These are phyloP conservation scores for Cutaneotrichosporon sp. DNA, from an alignment of 1,284 basidiomycete genomes.

Conservation along the genomic window DNA sequence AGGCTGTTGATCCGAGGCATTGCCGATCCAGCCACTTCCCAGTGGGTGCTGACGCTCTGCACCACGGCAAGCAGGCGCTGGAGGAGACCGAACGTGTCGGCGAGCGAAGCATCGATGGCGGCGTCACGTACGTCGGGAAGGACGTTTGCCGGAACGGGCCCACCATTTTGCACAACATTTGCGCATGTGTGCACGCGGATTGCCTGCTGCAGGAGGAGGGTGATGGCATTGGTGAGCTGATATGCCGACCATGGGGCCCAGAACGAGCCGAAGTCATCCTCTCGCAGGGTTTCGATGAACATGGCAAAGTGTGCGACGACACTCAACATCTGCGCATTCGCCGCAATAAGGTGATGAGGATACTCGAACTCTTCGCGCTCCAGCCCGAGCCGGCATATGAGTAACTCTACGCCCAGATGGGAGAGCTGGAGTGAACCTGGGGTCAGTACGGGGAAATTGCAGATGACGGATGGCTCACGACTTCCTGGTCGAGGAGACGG, in stretches of 20 bases:
- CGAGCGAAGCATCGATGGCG: background rate
- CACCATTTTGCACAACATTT: background rate
- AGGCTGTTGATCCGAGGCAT: slow-evolving; percentile 13
- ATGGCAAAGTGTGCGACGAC: slow-evolving; percentile 8
- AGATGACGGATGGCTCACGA: too few relatives aligned
- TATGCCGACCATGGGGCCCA: slow-evolving; percentile 16
- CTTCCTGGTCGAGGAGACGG: background rate
- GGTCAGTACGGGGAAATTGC: background rate
- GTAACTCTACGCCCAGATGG: slow-evolving; percentile 12
- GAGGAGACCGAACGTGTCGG: slow-evolving; percentile 7
- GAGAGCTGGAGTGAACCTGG: slow-evolving; percentile 14
- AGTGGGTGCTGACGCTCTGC: slow-evolving; percentile 5
- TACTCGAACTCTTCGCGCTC: slow-evolving; percentile 17
- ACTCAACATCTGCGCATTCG: slow-evolving; percentile 4
- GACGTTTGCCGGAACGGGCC: background rate
- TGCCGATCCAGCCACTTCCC: slow-evolving; percentile 16
- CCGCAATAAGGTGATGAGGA: slow-evolving; percentile 2
- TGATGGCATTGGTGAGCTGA: slow-evolving; percentile 15
- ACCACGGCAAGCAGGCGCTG: slow-evolving; percentile 6
- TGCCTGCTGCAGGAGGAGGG: slow-evolving; percentile 16
- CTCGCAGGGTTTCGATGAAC: slow-evolving; percentile 9
- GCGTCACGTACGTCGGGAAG: background rate
- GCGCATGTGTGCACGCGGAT: slow-evolving; percentile 10
- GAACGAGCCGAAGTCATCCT: slow-evolving; percentile 7
- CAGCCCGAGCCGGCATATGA: slow-evolving; percentile 18